Evolutionary conservation across 352 stramenopile genomes (phyloP), one percentile per base, ranked within the genome.

Genomic region (Phytophthora citricola): DNA sequence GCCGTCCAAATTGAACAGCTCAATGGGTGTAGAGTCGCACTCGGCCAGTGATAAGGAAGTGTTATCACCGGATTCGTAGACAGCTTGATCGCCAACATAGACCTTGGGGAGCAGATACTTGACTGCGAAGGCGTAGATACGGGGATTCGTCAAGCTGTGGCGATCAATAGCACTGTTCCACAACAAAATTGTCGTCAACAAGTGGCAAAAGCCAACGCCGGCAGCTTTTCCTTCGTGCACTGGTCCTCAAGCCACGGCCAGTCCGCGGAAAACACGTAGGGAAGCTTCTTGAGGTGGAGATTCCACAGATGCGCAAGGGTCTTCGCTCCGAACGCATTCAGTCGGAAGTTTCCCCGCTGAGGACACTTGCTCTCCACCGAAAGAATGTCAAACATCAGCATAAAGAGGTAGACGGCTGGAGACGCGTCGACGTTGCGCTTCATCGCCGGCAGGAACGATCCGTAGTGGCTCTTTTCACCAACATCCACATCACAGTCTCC

Each of bases 161-260:
- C 36, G 52, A 54, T 86, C 69, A 31, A 70, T 69, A 12, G 71
- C 36, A 57, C 74, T 81, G 58, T 85, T 82, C 69, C 63, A 79
- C 15, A 81, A 34, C 22, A 91, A 24, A 40, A 92, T 66, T 2
- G 58, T 79, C 5, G 63, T 58, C 26, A 92, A 32, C 40, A 90
- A 63, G 47, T 92, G 81, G 17, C 76, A 83, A 49, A 71, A 0
- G 70, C 83, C 22, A 90, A 66, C 0, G 70, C 50, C 5, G 83
- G 79, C 3, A 89, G 48, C 15, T 69, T 75, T 3, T 68, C 63
- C 11, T 68, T 75, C 2, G 50, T 61, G 5, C 60, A 75, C 49
- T 89, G 78, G 26, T 85, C 69, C 29, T 91, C 80, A 14, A 91
- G 78, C 83, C 83, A 91, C n/a, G 71, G 69, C 59, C 80, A 91